These are phyloP conservation scores for Toxoplasma gondii DNA, from an alignment of 169 alveolate species.

Conservation along the genomic window DNA sequence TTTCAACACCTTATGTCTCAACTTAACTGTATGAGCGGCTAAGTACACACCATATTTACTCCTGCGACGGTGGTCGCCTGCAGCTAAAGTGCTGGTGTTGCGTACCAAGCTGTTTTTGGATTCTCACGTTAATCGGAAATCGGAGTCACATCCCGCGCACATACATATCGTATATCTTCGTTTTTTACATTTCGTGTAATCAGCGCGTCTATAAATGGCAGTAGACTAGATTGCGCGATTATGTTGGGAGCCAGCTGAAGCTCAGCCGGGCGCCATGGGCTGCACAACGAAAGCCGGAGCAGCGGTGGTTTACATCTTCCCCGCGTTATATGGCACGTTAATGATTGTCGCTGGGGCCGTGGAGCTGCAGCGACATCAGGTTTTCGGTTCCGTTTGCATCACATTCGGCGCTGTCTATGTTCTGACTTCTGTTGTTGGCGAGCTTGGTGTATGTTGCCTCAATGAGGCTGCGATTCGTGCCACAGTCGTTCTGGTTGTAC, in stretches of 20 bases:
- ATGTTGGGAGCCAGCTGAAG: background rate
- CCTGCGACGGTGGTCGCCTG: too few relatives aligned
- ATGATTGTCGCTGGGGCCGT: conserved; percentile 27
- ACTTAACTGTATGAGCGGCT: too few relatives aligned
- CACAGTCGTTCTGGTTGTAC: conserved; percentile 37
- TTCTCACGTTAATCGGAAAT: too few relatives aligned
- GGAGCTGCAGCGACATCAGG: conserved; percentile 20
- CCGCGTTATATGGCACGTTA: conserved; percentile 31
- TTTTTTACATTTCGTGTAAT: too few relatives aligned
- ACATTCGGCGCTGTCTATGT: conserved; percentile 12
- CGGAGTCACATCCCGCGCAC: too few relatives aligned
- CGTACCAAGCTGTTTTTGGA: too few relatives aligned
- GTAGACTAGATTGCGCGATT: background rate
- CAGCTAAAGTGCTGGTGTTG: too few relatives aligned
- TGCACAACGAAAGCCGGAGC: conserved; percentile 31
- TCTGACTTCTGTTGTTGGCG: conserved; percentile 24
- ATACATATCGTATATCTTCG: too few relatives aligned
- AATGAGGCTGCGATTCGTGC: conserved; percentile 38
- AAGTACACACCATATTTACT: too few relatives aligned
- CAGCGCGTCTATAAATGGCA: background rate
- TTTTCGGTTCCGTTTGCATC: conserved; percentile 25
- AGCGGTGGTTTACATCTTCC: conserved; percentile 44
- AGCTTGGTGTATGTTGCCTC: conserved; percentile 29
- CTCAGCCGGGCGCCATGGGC: conserved; percentile 16
- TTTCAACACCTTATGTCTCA: too few relatives aligned